Evolutionary conservation across 2,329 filamentous ascomycete genomes (phyloP).

Genomic region (Pseudocercospora pini-densiflorae): DNA sequence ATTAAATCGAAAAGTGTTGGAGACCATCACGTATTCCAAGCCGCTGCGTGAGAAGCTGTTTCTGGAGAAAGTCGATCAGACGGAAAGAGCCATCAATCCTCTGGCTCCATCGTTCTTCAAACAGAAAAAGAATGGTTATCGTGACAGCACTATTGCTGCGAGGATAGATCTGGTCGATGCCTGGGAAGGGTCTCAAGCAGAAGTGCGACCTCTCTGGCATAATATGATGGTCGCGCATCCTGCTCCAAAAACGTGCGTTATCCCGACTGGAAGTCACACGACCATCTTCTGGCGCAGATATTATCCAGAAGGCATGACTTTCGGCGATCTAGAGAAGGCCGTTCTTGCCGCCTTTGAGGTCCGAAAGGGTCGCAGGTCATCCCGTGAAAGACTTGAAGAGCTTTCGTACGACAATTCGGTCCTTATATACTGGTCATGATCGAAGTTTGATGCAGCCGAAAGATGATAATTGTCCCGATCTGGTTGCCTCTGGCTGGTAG

Average conservation of each 20-base stretch:
- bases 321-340: conserved; percentile 25
- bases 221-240: conserved; percentile 26
- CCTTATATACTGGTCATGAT: conserved; percentile 30
- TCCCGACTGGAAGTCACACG: conserved; percentile 22
- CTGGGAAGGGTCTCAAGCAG: conserved; percentile 19
- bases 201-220: conserved; percentile 24
- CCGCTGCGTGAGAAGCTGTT: conserved; percentile 22
- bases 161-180: conserved; percentile 26
- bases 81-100: conserved; percentile 22
- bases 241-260: conserved; percentile 28
- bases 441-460: background rate
- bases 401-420: conserved; percentile 27
- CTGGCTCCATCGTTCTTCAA: conserved; percentile 26
- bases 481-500: too few species aligned
- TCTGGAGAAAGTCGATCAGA: conserved; percentile 20
- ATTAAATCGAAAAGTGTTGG: conserved; percentile 23
- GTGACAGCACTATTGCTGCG: conserved; percentile 28
- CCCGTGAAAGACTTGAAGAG: conserved; percentile 24
- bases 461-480: too few species aligned
- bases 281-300: conserved; percentile 27
- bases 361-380: conserved; percentile 21
- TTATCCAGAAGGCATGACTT: conserved; percentile 31
- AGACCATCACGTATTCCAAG: conserved; percentile 23
- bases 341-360: conserved; percentile 30
- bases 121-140: conserved; percentile 24